Base-by-base conservation (phyloP, 306 rosid species). In the Senna tora region DNA sequence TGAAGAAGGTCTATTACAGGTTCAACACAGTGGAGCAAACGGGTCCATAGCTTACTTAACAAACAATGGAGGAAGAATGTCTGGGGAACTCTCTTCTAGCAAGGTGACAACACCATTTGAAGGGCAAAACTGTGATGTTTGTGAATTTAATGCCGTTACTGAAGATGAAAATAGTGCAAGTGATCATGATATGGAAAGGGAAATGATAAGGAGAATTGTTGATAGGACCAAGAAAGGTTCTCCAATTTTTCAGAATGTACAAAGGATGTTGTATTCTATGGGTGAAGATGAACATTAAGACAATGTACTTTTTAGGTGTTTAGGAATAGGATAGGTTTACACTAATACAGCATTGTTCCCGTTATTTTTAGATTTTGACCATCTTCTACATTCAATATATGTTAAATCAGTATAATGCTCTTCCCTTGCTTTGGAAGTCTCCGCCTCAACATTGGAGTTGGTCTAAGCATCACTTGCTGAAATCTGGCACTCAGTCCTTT, bases 151-250 rank as follows among this genome's bases (percentile, higher is more conserved):
- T 52, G 82, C 46, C 34, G 74, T 43, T n/a, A 45, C 57, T 19
- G 75, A 58, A 68, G 90, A 80, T 63, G 89, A 84, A 77, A 71
- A 21, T 49, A 57, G 85, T 80, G 90, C 72, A 72, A 81, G 73
- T 16, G 88, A 89, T 64, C 61, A 67, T 72, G 96, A 89, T 69
- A 60, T 77, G 83, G 90, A 92, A 82, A 86, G 75, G 65, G 87
- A 86, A n/a, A 74, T 89, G 78, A 92, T 92, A 74, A 82, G 65
- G 83, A 82, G 87, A 74, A 88, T 89, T 77, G 89, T 92, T 80
- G 98, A 89, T 77, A 86, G 87, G 74, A 83, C 87, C 80, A 89
- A 81, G 81, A 89, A 77, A 80, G 94, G 92, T 66, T 92, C 92
- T 66, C 87, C 89, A 20, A 87, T 83, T 22, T 81, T 87, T 25